Conservation (phyloP, 305 asterid species). For the Withania somnifera region DNA sequence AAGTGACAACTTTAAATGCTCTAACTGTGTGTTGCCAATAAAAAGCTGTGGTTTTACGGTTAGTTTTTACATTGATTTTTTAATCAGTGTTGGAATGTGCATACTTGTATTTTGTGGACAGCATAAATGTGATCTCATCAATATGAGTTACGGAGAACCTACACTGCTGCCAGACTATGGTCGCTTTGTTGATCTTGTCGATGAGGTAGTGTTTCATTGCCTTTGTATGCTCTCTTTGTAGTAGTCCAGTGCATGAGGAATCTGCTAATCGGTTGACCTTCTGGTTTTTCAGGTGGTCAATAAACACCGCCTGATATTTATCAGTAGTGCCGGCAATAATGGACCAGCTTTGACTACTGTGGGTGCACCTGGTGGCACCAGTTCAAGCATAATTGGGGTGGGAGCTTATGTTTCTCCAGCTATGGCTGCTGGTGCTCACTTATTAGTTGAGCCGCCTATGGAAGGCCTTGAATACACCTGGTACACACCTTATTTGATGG, state of each 20-base stretch:
- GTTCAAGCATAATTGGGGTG: conserved; percentile 92
- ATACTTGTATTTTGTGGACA: conserved; percentile 24
- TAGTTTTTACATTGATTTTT: conserved; percentile 1
- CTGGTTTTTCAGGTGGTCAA: conserved; percentile 63
- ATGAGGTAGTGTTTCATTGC: conserved; percentile 49
- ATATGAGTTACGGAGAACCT: conserved; percentile 97
- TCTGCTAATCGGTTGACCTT: neutral
- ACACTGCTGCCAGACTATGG: conserved; percentile 92
- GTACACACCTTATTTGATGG: conserved; percentile 26
- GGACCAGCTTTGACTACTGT: conserved; percentile 97
- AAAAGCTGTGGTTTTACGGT: neutral
- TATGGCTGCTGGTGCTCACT: conserved; percentile 98
- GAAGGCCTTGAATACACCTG: conserved; percentile 98
- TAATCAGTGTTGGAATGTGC: neutral
- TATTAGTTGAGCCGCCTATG: conserved; percentile 76
- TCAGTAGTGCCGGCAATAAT: conserved; percentile 90
- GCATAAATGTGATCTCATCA: conserved; percentile 96
- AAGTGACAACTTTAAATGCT: neutral
- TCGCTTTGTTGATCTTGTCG: conserved; percentile 88
- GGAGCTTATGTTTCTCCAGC: conserved; percentile 97
- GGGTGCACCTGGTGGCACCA: conserved; percentile 99
- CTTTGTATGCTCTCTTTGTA: conserved; percentile 11
- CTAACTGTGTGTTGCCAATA: neutral
- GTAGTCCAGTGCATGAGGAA: neutral
- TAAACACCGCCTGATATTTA: conserved; percentile 72